Base-by-base conservation (phyloP, 2,329 filamentous ascomycete genomes). In the Fusarium xylarioides region DNA sequence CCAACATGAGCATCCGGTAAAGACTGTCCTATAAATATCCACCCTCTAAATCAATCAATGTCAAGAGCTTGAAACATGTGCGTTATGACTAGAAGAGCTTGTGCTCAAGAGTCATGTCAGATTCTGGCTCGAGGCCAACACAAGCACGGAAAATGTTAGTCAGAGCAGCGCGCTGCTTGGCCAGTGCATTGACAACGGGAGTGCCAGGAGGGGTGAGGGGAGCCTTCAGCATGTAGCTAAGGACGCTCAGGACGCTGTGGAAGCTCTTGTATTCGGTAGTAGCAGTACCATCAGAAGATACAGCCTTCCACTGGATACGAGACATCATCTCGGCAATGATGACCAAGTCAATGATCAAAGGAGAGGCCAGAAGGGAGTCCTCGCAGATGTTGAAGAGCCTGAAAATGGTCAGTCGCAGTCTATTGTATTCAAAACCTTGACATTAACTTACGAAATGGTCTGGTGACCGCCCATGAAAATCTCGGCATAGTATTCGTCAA, bases 81-180 rank as follows among this genome's bases (percentile, higher is more conserved):
- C 40, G 26, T 55, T 28, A 38, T 43, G 46, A 66, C 83, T 89
- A 93, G 82, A 98, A 95, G 74, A 98, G 90, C 91, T 98, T 99
- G 88, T 98, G 95, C 89, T 99, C 96, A 59, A 98, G 90, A 44
- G 95, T 98, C 96, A 99, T 99, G 83, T 99, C 96, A 65, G 92
- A 96, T 89, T 99, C 96, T 21, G 96, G 96, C 88, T 98, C 94
- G 68, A 99, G 90, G 74, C 96, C 96, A 79, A 99, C 92, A 80
- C 95, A 98, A 74, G 96, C 96, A 80, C 95, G 95, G 91, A 99
- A 97, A 85, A 99, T 98, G 88, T 99, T 99, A 83, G 93, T 96
- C 82, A 99, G 84, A 47, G 95, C 95, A 75, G 91, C 92, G 76
- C 96, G 94, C 88, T 99, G 96, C 90, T 99, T 99, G 80, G 92